phyloP scores from a whole-genome alignment of 768 basidiomycete genomes.

The Mycena belliarum region DNA sequence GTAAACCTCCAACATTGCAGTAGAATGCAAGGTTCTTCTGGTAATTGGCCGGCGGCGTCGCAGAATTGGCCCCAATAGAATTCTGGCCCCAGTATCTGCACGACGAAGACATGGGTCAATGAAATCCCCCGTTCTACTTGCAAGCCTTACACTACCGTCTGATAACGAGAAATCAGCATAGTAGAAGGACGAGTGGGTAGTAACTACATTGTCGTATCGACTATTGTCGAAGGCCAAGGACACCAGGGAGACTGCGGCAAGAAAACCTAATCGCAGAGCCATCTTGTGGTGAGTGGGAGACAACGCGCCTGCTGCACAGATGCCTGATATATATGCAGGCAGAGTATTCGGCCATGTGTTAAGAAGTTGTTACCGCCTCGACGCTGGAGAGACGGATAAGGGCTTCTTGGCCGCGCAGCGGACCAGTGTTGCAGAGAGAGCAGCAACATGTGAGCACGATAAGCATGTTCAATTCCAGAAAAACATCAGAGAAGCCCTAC shows the following conservation, averaged over 20 bases:
- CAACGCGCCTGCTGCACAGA: not conserved
- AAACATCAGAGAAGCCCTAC: slow-evolving; percentile 21
- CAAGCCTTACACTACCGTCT: slow-evolving; percentile 57
- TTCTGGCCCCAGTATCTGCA: slow-evolving; percentile 76
- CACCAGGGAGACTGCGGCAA: slow-evolving; percentile 20
- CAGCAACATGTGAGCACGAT: slow-evolving; percentile 21
- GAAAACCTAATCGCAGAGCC: slow-evolving; percentile 18
- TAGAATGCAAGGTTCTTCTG: slow-evolving; percentile 66
- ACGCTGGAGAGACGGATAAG: not conserved
- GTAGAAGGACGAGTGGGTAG: not conserved
- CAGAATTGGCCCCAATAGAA: slow-evolving; percentile 62
- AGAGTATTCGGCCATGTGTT: slow-evolving; percentile 10
- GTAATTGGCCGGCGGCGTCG: slow-evolving; percentile 49
- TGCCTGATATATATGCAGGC: not conserved
- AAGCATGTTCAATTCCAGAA: too few species aligned
- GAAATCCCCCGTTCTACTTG: not conserved
- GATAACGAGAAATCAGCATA: not conserved
- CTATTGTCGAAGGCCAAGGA: slow-evolving; percentile 52
- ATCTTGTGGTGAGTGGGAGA: slow-evolving; percentile 7
- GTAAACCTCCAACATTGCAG: slow-evolving; percentile 47
- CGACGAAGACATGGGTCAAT: not conserved
- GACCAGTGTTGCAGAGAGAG: not conserved
- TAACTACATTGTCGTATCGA: slow-evolving; percentile 62
- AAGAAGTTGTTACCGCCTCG: not conserved
- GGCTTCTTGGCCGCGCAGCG: slow-evolving; percentile 2